phyloP scores from a whole-genome alignment of 192 early-diverging fungal species.

The Coemansia sp. region DNA sequence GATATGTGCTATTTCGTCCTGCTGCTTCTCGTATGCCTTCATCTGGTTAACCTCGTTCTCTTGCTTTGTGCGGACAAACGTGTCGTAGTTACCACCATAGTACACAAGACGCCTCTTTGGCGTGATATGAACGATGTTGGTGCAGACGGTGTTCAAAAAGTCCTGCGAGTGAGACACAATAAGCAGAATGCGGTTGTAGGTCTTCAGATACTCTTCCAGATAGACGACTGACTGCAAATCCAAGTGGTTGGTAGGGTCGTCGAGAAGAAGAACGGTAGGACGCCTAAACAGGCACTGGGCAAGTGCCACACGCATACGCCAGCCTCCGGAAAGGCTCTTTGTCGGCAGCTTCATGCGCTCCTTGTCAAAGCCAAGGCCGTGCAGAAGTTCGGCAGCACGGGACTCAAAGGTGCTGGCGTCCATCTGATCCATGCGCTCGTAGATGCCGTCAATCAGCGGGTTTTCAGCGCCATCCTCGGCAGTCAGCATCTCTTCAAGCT shows the following conservation, averaged over 20 bases:
- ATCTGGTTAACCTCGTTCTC: conserved; percentile 98
- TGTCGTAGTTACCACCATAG: conserved; percentile 98
- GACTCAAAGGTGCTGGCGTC: conserved; percentile 94
- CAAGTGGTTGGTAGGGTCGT: conserved; percentile 93
- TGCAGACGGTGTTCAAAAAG: conserved; percentile 93
- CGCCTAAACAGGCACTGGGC: conserved; percentile 95
- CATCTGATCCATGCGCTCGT: conserved; percentile 93
- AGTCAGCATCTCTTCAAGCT: conserved; percentile 88
- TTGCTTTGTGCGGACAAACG: conserved; percentile 90
- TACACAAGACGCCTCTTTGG: conserved; percentile 89
- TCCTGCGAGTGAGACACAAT: conserved; percentile 94
- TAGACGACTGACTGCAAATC: conserved; percentile 91
- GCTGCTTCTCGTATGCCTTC: conserved; percentile 99
- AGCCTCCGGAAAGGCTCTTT: conserved; percentile 98
- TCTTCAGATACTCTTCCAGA: conserved; percentile 78
- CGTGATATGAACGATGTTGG: conserved; percentile 92
- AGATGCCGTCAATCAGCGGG: conserved; percentile 87
- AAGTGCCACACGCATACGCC: conserved; percentile 98
- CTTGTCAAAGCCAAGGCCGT: conserved; percentile 92
- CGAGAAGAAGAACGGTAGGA: conserved; percentile 87
- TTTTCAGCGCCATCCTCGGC: conserved; percentile 82
- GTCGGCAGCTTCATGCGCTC: conserved; percentile 89
- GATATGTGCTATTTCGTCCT: conserved; percentile 98
- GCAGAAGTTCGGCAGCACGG: conserved; percentile 84
- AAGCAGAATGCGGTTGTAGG: conserved; percentile 83